Evolutionary conservation across 768 basidiomycete genomes (phyloP).

Genomic region (Glaciozyma antarctica): DNA sequence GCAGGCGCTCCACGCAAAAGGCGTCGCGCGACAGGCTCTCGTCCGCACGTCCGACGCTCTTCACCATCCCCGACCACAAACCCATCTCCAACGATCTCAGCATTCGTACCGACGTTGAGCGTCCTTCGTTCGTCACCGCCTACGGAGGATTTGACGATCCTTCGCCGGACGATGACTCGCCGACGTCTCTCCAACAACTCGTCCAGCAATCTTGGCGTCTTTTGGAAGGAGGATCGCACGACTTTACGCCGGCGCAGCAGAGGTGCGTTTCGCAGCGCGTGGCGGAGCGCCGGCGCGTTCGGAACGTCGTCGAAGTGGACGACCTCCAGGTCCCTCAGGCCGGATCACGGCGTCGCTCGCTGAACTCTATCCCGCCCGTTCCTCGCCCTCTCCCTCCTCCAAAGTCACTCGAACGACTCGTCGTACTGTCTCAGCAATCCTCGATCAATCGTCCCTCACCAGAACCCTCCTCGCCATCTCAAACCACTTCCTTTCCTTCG

Average conservation of each 20-base stretch:
- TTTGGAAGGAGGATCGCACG: slow-evolving; percentile 3
- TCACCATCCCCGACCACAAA: slow-evolving; percentile 11
- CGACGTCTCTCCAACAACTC: slow-evolving; percentile 9
- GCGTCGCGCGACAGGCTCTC: too few species aligned
- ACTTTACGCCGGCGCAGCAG: slow-evolving; percentile 6
- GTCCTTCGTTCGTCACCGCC: too few species aligned
- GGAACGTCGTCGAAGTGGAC: slow-evolving; percentile 11
- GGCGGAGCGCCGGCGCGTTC: not conserved
- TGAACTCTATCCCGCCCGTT: slow-evolving; percentile 9
- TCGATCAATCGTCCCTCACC: not conserved
- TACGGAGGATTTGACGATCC: not conserved
- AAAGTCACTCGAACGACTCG: not conserved
- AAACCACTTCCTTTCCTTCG: not conserved
- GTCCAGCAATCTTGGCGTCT: slow-evolving; percentile 11
- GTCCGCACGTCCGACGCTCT: not conserved
- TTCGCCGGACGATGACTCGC: not conserved
- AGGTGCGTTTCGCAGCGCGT: not conserved
- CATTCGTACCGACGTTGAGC: not conserved
- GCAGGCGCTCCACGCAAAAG: not conserved
- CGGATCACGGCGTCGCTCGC: not conserved
- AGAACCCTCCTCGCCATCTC: not conserved
- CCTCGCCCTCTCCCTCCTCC: not conserved
- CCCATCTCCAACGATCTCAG: not conserved
- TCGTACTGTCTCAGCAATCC: not conserved
- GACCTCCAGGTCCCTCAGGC: slow-evolving; percentile 5